Conservation (phyloP, 228 moss, liverwort and hornwort species). For the Sphagnum fallax region DNA sequence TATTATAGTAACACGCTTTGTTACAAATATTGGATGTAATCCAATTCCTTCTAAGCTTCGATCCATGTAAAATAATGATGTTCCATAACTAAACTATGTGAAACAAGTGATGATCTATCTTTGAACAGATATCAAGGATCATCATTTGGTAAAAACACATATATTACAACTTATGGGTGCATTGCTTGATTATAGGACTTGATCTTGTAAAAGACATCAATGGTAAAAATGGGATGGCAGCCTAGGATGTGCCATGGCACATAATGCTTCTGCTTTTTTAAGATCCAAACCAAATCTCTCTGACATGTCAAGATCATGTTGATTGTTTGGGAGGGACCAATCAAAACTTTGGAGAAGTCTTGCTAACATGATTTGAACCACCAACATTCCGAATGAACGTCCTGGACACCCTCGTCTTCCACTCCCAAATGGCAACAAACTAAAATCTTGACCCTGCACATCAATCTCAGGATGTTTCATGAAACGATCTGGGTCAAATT, state of each 20-base stretch:
- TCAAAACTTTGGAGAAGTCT: conserved; percentile 24
- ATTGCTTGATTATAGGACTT: too few species aligned
- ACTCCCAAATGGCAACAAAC: conserved; percentile 24
- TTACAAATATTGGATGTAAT: too few species aligned
- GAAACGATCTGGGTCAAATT: conserved; percentile 20
- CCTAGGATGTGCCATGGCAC: conserved; percentile 7
- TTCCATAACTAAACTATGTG: too few species aligned
- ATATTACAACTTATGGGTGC: too few species aligned
- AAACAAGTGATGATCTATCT: too few species aligned
- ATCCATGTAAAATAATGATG: too few species aligned
- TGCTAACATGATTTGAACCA: conserved; percentile 17
- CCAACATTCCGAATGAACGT: conserved; percentile 2
- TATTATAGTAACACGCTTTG: too few species aligned
- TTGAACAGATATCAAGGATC: too few species aligned
- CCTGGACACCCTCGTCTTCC: conserved; percentile 9
- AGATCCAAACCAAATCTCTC: conserved; percentile 9
- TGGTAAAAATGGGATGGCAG: conserved; percentile 7
- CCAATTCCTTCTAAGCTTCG: too few species aligned
- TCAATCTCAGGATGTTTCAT: conserved; percentile 7
- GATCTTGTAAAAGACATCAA: not conserved
- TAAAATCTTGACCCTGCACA: conserved; percentile 22
- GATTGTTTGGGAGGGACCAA: conserved; percentile 7
- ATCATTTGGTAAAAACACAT: too few species aligned
- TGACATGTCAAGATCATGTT: conserved; percentile 22
- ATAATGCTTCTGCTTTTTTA: not conserved